phyloP scores from a whole-genome alignment of 352 stramenopile species.

The Pythium brachiatum region DNA sequence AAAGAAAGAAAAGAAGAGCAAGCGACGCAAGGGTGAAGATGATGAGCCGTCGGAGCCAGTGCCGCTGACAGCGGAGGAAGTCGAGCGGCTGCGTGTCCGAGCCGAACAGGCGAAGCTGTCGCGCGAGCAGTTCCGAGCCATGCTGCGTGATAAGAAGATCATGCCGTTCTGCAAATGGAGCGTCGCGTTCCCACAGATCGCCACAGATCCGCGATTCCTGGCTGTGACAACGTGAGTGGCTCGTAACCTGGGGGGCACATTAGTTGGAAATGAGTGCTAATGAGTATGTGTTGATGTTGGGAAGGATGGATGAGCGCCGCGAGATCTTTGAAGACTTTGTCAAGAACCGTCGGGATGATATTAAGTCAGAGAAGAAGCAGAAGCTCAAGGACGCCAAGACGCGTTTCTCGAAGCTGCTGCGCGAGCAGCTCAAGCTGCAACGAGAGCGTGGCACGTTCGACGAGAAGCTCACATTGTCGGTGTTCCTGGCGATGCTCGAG shows the following conservation, averaged over 20 bases:
- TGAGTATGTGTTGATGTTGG: slow-evolving; percentile 1
- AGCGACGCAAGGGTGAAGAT: slow-evolving; percentile 24
- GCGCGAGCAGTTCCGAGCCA: slow-evolving; percentile 52
- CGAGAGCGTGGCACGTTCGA: slow-evolving; percentile 36
- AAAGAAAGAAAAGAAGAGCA: slow-evolving; percentile 18
- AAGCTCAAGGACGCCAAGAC: slow-evolving; percentile 69
- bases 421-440: slow-evolving; percentile 39
- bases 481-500: slow-evolving; percentile 59
- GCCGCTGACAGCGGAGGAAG: slow-evolving; percentile 31
- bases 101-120: slow-evolving; percentile 44
- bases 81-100: slow-evolving; percentile 28
- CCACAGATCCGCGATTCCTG: slow-evolving; percentile 69
- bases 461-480: slow-evolving; percentile 42
- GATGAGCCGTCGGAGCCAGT: slow-evolving; percentile 17
- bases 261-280: neutral
- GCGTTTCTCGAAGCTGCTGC: slow-evolving; percentile 40
- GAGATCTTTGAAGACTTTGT: slow-evolving; percentile 83
- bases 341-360: slow-evolving; percentile 61
- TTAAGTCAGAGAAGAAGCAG: slow-evolving; percentile 75
- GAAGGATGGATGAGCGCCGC: slow-evolving; percentile 75
- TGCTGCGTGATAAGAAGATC: slow-evolving; percentile 83
- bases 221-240: slow-evolving; percentile 46
- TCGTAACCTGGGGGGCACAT: too few species aligned
- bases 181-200: slow-evolving; percentile 71
- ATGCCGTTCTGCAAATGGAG: slow-evolving; percentile 86